Evolutionary conservation across 305 asterid species (phyloP), one percentile per base, ranked within the genome.

Genomic region (Nicotiana rustica): DNA sequence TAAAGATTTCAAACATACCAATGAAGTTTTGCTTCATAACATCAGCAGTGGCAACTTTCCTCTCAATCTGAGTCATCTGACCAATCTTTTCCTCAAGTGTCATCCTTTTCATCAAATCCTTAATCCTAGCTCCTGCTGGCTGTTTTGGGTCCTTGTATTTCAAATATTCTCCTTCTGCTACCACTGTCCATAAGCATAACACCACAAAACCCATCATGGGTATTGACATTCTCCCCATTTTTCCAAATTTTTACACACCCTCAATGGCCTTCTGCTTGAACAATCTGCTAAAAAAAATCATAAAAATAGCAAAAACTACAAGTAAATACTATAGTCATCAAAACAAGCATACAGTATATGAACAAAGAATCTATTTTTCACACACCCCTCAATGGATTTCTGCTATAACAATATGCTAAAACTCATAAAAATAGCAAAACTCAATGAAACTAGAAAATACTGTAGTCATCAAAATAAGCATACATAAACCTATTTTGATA

Each of bases 1-100:
- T 19, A n/a, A 25, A 31, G 36, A 64, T n/a, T 31, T 18, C 59
- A 82, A 52, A 44, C 61, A 67, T 80, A 89, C 92, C 92, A n/a
- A 90, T 89, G 84, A 88, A 86, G 79, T 86, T 84, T 41, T 86
- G 84, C 41, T 78, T 86, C 71, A 89, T 31, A 66, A 86, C 79
- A 6, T 83, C 31, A 59, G 86, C 84, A 3, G 90, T 49, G 36
- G 89, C 90, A 55, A 52, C 41, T 78, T 35, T 67, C 83, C 89
- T 87, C 62, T 87, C 91, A 86, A 89, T 86, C 84, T 90, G 90
- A 55, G 87, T 83, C 92, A 89, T 90, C 83, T 89, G 92, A 5
- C 92, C 93, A 82, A 90, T 90, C 85, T 89, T 90, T 67, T 90
- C 93, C 71, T 85, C 86, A 84, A 89, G 77, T 33, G 88, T 90